Evolutionary conservation across 1,284 basidiomycete genomes (phyloP), one percentile per base, ranked within the genome.

Genomic region (Malassezia pachydermatis): DNA sequence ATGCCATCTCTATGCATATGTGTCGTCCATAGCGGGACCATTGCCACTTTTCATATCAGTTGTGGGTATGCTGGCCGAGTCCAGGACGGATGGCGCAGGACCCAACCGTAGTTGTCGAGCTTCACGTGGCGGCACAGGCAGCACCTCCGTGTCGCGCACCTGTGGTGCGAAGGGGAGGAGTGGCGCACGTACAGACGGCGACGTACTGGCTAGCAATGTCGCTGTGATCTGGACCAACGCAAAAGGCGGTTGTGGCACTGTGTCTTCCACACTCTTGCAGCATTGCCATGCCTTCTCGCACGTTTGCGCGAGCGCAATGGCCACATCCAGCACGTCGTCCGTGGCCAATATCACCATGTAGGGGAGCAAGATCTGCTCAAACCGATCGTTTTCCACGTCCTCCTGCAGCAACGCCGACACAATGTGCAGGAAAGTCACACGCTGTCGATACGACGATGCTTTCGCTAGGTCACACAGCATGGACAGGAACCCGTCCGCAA

Each of bases 251-350:
- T 20, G 6, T 3, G 34, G 10, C 2, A 32, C n/a, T 8, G 23
- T 19, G 8, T 19, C 6, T 6, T 22, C 19, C 11, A 24, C 20
- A 23, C 20, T 43, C n/a, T 32, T 28, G 39, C 19, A 24, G 16
- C 29, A 42, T 7, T 81, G 76, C 58, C 75, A 78, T 41, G 83
- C 71, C 34, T 74, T 69, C 30, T 78, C 78, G 17, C 81, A 73
- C 25, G 85, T 76, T 36, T 85, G 79, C 11, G 88, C 83, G 1
- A 90, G 77, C 6, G 81, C 83, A 50, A 95, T 86, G 34, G 88
- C 80, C 38, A 96, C 88, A 61, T 89, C 88, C 41, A 87, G 76
- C 20, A 95, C 80, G n/a, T 66, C 70, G 52, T 68, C 67, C 66
- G 92, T 87, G 13, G 80, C 79, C 39, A 94, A 76, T 39, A 70